Base-by-base conservation (phyloP, 2,329 filamentous ascomycete genomes). In the Esteya vermicola region DNA sequence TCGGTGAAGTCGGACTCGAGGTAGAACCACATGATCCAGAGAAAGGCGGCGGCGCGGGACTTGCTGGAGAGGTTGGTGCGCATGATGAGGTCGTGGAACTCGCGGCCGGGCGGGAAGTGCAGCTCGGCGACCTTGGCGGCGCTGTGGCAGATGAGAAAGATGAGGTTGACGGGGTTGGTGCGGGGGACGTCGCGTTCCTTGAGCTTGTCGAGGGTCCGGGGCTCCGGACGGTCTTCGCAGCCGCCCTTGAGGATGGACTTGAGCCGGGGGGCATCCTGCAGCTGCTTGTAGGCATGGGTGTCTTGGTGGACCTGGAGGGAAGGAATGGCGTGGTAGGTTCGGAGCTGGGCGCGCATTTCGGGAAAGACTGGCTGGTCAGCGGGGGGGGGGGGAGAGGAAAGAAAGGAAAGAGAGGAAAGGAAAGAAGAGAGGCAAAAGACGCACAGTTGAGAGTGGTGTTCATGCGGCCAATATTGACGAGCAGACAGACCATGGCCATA, bases 21-120 rank as follows among this genome's bases (percentile, higher is more conserved):
- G 54, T 98, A 96, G 67, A 91, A 95, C 91, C 91, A 98, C 78
- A 98, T 93, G 47, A 98, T 67, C 91, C 91, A 98, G 18, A 98
- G 63, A 51, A 98, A 98, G 1, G 89, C 89, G 33, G 67, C 78
- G 1, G 91, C 88, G 46, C 91, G 75, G 45, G 85, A 93, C 49
- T 68, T 63, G 58, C 88, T 96, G 42, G 79, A 85, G 45, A 85
- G 72, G 20, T 83, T 81, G 2, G 80, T 79, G 54, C 85, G 80
- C 88, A 96, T 96, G 51, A 98, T 81, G 14, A 98, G 72, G 52
- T 98, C 91, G 57, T 95, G 93, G 57, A 98, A 96, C 58, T 98
- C 91, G 48, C 80, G 75, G 1, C 78, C 76, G 6, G 78, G 72
- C 10, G 81, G 81, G 56, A 98, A 96, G 58, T 98, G 91, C 21